Evolutionary conservation across 805 yeast genomes (phyloP).

Genomic region (Yarrowia bubula): DNA sequence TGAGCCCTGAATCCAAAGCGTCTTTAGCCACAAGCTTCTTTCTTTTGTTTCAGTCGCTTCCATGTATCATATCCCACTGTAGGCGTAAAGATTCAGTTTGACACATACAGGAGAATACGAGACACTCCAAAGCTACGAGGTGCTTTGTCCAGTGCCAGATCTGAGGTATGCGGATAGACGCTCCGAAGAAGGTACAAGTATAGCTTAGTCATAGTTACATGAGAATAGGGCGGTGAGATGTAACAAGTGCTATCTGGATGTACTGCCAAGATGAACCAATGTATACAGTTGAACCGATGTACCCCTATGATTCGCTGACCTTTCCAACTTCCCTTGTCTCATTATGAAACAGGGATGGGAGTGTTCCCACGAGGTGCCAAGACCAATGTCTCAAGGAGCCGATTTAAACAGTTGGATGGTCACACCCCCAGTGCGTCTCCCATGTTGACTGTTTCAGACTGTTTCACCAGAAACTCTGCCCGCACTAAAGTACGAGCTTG

Average conservation of each 20-base stretch:
- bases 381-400: conserved; percentile 13
- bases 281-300: too few species aligned
- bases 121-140: neutral
- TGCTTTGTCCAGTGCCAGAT: conserved; percentile 4
- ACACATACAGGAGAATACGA: conserved; percentile 14
- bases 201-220: neutral
- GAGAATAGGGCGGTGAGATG: too few species aligned
- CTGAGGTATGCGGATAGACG: conserved; percentile 3
- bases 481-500: conserved; percentile 7
- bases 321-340: conserved; percentile 22
- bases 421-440: conserved; percentile 10
- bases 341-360: neutral
- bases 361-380: neutral
- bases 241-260: too few species aligned
- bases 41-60: conserved; percentile 1
- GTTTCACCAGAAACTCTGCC: neutral
- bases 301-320: too few species aligned
- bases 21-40: neutral
- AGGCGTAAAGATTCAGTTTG: conserved; percentile 6
- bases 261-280: too few species aligned
- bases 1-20: neutral
- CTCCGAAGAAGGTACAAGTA: neutral
- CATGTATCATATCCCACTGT: conserved; percentile 1
- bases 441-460: conserved; percentile 17
- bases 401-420: conserved; percentile 8